These are phyloP conservation scores for Ophiosphaerella herpotricha DNA, from an alignment of 2,329 filamentous ascomycete genomes.

Conservation along the genomic window DNA sequence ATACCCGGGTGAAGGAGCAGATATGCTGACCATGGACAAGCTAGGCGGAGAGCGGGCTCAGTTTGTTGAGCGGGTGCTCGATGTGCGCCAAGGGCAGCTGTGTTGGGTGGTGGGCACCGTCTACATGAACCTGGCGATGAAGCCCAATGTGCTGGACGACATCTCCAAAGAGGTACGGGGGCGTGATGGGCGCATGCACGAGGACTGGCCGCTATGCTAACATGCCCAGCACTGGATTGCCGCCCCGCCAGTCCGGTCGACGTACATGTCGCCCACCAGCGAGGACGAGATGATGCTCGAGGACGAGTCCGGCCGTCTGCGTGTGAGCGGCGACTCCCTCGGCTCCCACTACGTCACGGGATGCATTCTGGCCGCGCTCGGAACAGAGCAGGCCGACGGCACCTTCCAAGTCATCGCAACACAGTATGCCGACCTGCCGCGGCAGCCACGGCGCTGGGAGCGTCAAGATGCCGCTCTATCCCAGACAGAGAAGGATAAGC, in stretches of 20 bases:
- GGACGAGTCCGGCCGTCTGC: slow-evolving; percentile 89
- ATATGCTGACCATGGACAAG: slow-evolving; percentile 18
- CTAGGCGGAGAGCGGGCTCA: slow-evolving; percentile 77
- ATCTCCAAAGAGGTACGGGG: slow-evolving; percentile 79
- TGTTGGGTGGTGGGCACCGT: slow-evolving; percentile 96
- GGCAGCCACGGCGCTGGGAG: slow-evolving; percentile 81
- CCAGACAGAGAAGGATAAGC: slow-evolving; percentile 41
- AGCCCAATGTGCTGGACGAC: slow-evolving; percentile 94
- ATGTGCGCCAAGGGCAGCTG: slow-evolving; percentile 91
- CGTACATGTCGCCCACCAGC: slow-evolving; percentile 69
- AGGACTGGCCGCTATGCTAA: slow-evolving; percentile 7
- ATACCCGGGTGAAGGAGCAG: not conserved
- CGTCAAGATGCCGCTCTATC: slow-evolving; percentile 58
- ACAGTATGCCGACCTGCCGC: slow-evolving; percentile 82
- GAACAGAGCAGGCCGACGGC: slow-evolving; percentile 88
- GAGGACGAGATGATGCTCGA: slow-evolving; percentile 83
- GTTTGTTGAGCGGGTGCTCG: slow-evolving; percentile 84
- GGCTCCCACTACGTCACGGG: slow-evolving; percentile 80
- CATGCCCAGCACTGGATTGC: slow-evolving; percentile 78
- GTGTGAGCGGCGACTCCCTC: slow-evolving; percentile 73
- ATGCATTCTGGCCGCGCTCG: slow-evolving; percentile 91
- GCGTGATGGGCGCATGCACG: not conserved
- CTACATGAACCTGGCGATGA: slow-evolving; percentile 96
- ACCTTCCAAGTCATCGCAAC: slow-evolving; percentile 92
- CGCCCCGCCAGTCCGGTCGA: slow-evolving; percentile 74